phyloP scores from a whole-genome alignment of 768 basidiomycete species.

The Auriscalpium microsporum region DNA sequence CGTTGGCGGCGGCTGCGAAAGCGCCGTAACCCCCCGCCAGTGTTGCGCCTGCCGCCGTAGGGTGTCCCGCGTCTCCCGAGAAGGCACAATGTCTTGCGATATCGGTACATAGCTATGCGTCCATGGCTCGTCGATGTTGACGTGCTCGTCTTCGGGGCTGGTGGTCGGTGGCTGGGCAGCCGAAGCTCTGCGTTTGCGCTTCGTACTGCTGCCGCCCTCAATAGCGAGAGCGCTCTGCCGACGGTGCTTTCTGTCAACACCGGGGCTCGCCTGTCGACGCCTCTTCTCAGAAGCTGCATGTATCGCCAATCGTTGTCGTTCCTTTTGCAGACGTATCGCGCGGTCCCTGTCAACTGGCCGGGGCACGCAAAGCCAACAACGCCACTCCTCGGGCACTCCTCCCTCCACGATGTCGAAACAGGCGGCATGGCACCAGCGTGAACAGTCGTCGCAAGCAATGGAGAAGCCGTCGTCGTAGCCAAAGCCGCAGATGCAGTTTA shows the following conservation, averaged over 20 bases:
- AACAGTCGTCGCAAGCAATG: slow-evolving; percentile 78
- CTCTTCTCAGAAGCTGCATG: slow-evolving; percentile 18
- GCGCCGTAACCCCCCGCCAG: slow-evolving; percentile 65
- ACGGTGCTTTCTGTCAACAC: slow-evolving; percentile 30
- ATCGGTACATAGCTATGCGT: slow-evolving; percentile 39
- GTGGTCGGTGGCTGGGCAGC: slow-evolving; percentile 13
- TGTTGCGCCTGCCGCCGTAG: slow-evolving; percentile 51
- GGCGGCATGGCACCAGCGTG: slow-evolving; percentile 75
- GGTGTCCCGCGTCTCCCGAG: slow-evolving; percentile 36
- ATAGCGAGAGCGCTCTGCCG: slow-evolving; percentile 28
- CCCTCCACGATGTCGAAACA: slow-evolving; percentile 61
- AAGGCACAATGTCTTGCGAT: slow-evolving; percentile 36
- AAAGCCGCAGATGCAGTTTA: slow-evolving; percentile 69
- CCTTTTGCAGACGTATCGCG: slow-evolving; percentile 38
- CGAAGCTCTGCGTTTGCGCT: slow-evolving; percentile 3
- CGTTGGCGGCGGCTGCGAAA: slow-evolving; percentile 25
- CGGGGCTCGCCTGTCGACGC: slow-evolving; percentile 29
- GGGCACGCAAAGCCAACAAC: slow-evolving; percentile 63
- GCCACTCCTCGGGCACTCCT: slow-evolving; percentile 65
- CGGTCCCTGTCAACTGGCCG: slow-evolving; percentile 38
- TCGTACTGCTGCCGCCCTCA: slow-evolving; percentile 21
- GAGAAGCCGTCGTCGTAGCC: slow-evolving; percentile 75
- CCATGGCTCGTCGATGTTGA: slow-evolving; percentile 43
- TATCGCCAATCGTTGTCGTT: slow-evolving; percentile 25
- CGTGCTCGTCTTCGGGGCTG: slow-evolving; percentile 34